A percentile compares a stretch with the other conserved stretches of the same genome.
These are phyloP conservation scores for Penicillium coffeae DNA, from an alignment of 495 filamentous ascomycete genomes.

Conservation along the genomic window DNA sequence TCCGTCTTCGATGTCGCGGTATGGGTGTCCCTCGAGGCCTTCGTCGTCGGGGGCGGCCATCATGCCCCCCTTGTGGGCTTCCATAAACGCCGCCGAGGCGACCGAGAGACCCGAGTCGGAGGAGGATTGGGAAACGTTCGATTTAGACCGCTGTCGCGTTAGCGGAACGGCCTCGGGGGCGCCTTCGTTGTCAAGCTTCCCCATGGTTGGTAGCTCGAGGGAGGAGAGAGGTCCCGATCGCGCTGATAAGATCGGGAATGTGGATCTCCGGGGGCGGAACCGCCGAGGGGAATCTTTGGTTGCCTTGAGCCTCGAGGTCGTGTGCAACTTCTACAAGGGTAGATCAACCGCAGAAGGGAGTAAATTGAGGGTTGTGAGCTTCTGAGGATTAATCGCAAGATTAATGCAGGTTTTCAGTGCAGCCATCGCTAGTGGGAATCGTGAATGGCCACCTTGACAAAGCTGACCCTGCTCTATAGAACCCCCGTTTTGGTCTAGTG, in stretches of 20 bases:
- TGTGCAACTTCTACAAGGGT: too few species aligned
- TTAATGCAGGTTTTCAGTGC: neutral
- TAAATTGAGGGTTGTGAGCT: neutral
- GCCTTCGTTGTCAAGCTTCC: conserved; percentile 25
- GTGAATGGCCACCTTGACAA: neutral
- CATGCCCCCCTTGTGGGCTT: conserved; percentile 21
- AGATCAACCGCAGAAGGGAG: too few species aligned
- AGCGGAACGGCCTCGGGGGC: conserved; percentile 25
- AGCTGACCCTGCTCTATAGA: neutral
- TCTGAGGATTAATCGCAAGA: neutral
- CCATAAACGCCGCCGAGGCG: conserved; percentile 30
- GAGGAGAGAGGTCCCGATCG: conserved; percentile 6
- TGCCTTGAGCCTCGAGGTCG: neutral
- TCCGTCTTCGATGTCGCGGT: conserved; percentile 40
- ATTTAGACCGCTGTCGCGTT: conserved; percentile 24
- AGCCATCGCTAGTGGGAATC: neutral
- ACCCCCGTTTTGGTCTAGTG: neutral
- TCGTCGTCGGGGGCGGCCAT: conserved; percentile 7
- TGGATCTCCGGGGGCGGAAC: conserved; percentile 10
- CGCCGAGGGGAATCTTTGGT: neutral
- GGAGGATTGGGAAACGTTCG: conserved; percentile 27
- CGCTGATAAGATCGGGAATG: conserved; percentile 15
- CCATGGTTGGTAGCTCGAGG: conserved; percentile 25
- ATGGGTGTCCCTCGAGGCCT: conserved; percentile 19
- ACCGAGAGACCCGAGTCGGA: conserved; percentile 40